Conservation (phyloP, 2,329 filamentous ascomycete species). For the Fusarium aywerte region DNA sequence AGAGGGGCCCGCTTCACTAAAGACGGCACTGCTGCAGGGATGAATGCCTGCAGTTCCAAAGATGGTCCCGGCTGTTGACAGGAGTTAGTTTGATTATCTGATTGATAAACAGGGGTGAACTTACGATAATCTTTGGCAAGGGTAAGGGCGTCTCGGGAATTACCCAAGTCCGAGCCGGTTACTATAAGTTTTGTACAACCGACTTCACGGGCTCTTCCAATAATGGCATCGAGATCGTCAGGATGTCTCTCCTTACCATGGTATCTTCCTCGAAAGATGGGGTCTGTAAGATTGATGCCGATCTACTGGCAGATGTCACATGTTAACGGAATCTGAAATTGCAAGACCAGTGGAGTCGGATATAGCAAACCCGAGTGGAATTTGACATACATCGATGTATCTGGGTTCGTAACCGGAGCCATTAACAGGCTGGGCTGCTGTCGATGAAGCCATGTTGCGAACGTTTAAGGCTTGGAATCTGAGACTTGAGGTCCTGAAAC, state of each 20-base stretch:
- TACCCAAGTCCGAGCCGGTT: slow-evolving; percentile 86
- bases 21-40: slow-evolving; percentile 85
- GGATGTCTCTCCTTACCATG: slow-evolving; percentile 81
- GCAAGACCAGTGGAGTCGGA: slow-evolving; percentile 14
- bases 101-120: slow-evolving; percentile 47
- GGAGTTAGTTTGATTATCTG: slow-evolving; percentile 7
- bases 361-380: not conserved
- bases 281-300: slow-evolving; percentile 95
- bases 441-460: slow-evolving; percentile 46
- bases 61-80: slow-evolving; percentile 74
- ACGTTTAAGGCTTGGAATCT: slow-evolving; percentile 17
- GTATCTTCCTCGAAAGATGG: slow-evolving; percentile 86
- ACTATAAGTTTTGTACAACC: slow-evolving; percentile 93
- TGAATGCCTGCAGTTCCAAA: slow-evolving; percentile 95
- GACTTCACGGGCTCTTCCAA: slow-evolving; percentile 79
- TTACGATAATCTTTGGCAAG: slow-evolving; percentile 79
- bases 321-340: slow-evolving; percentile 35
- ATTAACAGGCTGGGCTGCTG: slow-evolving; percentile 30
- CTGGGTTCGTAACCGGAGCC: slow-evolving; percentile 55
- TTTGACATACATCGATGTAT: slow-evolving; percentile 69
- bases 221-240: slow-evolving; percentile 78
- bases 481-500: slow-evolving; percentile 10
- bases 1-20: slow-evolving; percentile 66
- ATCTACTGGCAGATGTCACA: slow-evolving; percentile 62
- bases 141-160: slow-evolving; percentile 78